Evolutionary conservation across 192 early-diverging fungal species (phyloP), one percentile per base, ranked within the genome.

Genomic region (Coemansia aciculifera): DNA sequence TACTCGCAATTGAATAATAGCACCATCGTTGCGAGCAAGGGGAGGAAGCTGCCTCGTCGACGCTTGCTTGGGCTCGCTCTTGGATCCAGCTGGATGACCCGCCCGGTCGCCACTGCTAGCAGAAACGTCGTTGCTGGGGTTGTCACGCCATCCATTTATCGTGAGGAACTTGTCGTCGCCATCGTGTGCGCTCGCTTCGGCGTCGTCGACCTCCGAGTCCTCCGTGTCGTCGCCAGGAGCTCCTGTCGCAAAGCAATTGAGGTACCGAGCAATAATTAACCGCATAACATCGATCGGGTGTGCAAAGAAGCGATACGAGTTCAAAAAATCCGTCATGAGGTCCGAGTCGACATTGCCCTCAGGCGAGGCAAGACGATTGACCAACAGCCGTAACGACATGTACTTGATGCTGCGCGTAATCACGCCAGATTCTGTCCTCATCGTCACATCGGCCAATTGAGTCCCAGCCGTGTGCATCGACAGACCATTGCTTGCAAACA

Each of bases 1-100:
- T 0, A 96, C 92, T 3, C 93, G 89, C 44, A 90, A 78, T 39
- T 92, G 89, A 17, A 94, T 81, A 40, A 85, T 82, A 13, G 84
- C 77, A 9, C 81, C 77, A 43, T 79, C 75, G 60, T 77, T 82
- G 23, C 75, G 68, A 31, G 64, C 71, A 27, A 82, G 68, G 17
- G 64, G 68, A 17, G 74, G 79, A 39, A 81, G 66, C 44, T 54
- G 37, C 9, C 51, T 62, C 40, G 24, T 13, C 39, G 43, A 42
- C 23, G 59, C 19, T 40, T 54, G 65, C 60, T 59, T 61, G 32
- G 52, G 17, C 36, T 68, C 65, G 43, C 62, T 49, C 31, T 29
- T 59, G 10, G 54, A 9, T 0, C 40, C 54, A 19, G 27, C 12
- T 2, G 54, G 32, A n/a, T 15, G 54, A 15, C 12, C 54, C 5